Base-by-base conservation (phyloP, 148 eudicot species). In the Diospyros lotus region DNA sequence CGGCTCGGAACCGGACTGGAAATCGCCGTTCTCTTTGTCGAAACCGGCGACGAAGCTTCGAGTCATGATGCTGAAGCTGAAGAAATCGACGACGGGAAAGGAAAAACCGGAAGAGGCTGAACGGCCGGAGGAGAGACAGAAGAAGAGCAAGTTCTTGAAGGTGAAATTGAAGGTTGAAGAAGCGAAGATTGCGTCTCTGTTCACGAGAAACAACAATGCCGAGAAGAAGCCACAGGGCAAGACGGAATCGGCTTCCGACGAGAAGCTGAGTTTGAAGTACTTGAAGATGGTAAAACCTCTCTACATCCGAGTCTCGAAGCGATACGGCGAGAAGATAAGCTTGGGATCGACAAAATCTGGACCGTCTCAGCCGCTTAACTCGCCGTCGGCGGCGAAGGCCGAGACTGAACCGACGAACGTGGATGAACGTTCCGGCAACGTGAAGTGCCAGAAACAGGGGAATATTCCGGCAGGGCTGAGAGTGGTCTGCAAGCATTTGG, bases 251-350 rank as follows among this genome's bases (percentile, higher is more conserved):
- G 42, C 12, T n/a, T 44, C n/a, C 0, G 76, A 51, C 4, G 78
- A 74, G 96, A 92, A 7, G 73, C 73, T 76, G 79, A 91, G 28
- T 80, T 88, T 86, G 54, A 87, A 79, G 69, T 93, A 95, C 68
- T 79, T 95, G 67, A 89, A 89, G 50, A 83, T 80, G 83, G 88
- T 91, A 53, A 92, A 84, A 68, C 96, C 96, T 4, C 65, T 89
- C 7, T 86, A 90, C 77, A 68, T 90, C 52, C 89, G 88, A 6
- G 89, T 84, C 8, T 81, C 92, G 17, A 90, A 85, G 71, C 78
- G 85, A 44, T 78, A 77, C 77, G 80, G 82, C 0, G 85, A 79
- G 50, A 85, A 85, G 59, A 61, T 82, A 3, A 73, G 79, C 73
- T 70, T 83, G 28, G 28, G 28, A 28, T 28, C 28, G 28, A 28